Evolutionary conservation across 768 basidiomycete species (phyloP).

Genomic region (Hydnomerulius pinastri): DNA sequence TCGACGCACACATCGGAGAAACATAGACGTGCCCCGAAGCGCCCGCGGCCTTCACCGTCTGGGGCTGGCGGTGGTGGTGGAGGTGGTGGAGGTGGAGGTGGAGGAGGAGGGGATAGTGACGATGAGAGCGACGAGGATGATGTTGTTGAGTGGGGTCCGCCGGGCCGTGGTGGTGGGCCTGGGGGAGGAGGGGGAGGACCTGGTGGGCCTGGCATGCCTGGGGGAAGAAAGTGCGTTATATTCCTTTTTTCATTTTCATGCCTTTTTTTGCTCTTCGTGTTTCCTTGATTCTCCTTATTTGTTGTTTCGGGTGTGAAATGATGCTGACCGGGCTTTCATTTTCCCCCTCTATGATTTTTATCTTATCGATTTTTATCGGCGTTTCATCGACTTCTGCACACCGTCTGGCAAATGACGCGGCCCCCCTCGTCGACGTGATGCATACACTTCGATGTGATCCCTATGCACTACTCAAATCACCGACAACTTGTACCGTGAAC

Average conservation of each 20-base stretch:
- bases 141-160: constrained; percentile 19
- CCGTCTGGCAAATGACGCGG: too few relatives aligned
- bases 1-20: constrained; percentile 17
- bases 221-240: constrained; percentile 28
- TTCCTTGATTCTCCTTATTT: too few relatives aligned
- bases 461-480: too few relatives aligned
- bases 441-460: too few relatives aligned
- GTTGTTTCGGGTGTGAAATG: neutral
- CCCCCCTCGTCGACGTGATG: too few relatives aligned
- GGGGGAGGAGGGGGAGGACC: constrained; percentile 4
- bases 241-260: neutral
- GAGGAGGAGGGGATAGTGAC: constrained; percentile 19
- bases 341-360: neutral
- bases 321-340: neutral
- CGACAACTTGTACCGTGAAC: too few relatives aligned
- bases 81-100: constrained; percentile 6
- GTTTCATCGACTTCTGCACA: too few relatives aligned
- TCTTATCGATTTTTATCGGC: neutral
- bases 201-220: constrained; percentile 12
- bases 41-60: constrained; percentile 11
- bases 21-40: constrained; percentile 24
- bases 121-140: constrained; percentile 35
- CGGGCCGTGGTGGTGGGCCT: constrained; percentile 6
- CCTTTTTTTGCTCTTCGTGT: neutral
- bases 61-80: constrained; percentile 1